Base-by-base conservation (phyloP, 2,329 filamentous ascomycete genomes). In the Colletotrichum shisoi region DNA sequence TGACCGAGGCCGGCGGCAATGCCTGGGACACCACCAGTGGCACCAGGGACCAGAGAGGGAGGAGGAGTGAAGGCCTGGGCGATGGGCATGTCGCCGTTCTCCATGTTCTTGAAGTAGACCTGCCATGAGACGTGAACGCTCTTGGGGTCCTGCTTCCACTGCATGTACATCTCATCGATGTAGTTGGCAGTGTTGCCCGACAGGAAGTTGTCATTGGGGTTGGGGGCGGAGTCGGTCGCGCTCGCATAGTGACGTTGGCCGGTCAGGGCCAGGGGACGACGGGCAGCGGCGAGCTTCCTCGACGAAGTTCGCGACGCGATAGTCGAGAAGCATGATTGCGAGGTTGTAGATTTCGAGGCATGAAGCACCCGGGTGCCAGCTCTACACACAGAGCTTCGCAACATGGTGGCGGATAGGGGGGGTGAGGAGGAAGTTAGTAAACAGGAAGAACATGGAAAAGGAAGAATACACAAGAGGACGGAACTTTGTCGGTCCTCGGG, bases 71-170 rank as follows among this genome's bases (percentile, higher is more conserved):
- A 99, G 73, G 95, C 95, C 81, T 96, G 92, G 70, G 94, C 95
- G 77, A 96, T 93, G 77, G 94, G 94, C 93, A 99, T 98, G 76
- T 95, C 92, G 79, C 95, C 95, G 72, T 89, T 91, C 84, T 99
- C 95, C 91, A 99, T 97, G 83, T 99, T 99, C 83, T 90, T 92
- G 87, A 99, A 99, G 87, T 99, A 99, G 77, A 96, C 90, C 83
- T 97, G 94, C 95, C 95, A 99, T 79, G 95, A 99, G 74, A 97
- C 86, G 81, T 99, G 95, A 67, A 99, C 95, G 77, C 92, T 97
- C 74, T 89, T 87, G 59, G 95, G 94, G 74, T 99, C 93, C 71
- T 91, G 85, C 82, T 94, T 97, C 95, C 95, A 99, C 78, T 94
- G 89, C 83, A 97, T 84, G 82, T 99, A 99, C 95, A 99, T 99